Base-by-base conservation (phyloP, 164 flowering plant species). In the Annona squamosa region DNA sequence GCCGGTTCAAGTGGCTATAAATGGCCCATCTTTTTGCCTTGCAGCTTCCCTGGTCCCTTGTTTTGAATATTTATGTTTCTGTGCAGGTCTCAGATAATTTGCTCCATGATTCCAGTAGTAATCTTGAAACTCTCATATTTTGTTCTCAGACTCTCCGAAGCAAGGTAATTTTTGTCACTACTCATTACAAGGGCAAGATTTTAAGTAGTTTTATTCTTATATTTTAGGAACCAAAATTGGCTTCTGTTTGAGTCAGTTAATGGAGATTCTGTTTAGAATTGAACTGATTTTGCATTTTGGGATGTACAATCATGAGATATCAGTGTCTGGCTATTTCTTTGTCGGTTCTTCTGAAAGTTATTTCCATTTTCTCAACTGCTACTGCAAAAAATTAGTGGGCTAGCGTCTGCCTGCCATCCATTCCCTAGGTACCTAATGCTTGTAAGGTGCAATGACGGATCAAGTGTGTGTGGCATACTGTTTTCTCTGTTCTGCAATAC, bases 81-180 rank as follows among this genome's bases (percentile, higher is more conserved):
- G 1, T 68, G 47, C 80, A 96, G 99, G 99, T 96, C 63, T 87
- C 98, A 72, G 99, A 96, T 82, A 89, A 90, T 85, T 85, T 96
- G 79, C 98, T 96, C 75, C 99, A 96, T 70, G 99, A 96, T 81
- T 68, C 91, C 46, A 80, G 77, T 47, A 93, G 99, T 89, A 93
- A 96, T 84, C 79, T 87, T 41, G 99, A 96, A 73, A 96, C 98
- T 37, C 82, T 87, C 73, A 86, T 96, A 17, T 96, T 96, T 80
- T 96, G 97, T 79, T 92, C 98, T 72, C 99, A 93, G 80, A 93
- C 97, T 61, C 91, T 96, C 13, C 83, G 97, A 84, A 93, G 97
- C 90, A 96, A 96, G 99, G 99, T 96, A 84, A 64, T 5, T 18
- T 46, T 67, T 0, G 12, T 63, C 61, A 0, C 4, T 26, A 26